Evolutionary conservation across 2,329 filamentous ascomycete genomes (phyloP).

Genomic region (Fusarium udum): DNA sequence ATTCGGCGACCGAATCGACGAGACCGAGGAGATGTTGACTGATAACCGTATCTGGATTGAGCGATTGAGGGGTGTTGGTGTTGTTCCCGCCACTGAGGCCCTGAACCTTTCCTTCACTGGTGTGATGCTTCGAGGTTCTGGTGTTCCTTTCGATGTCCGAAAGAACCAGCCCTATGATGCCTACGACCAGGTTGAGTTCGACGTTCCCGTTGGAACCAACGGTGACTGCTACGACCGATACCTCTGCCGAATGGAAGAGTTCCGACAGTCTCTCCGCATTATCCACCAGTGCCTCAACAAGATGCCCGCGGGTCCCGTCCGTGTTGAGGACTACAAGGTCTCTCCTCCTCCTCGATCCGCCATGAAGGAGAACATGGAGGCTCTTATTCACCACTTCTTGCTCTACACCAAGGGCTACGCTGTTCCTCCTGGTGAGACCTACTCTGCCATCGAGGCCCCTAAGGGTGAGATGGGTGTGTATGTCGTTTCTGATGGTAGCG

Average conservation of each 20-base stretch:
- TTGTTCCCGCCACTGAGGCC: constrained; percentile 91
- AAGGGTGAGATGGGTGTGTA: constrained; percentile 99
- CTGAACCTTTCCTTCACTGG: constrained; percentile 96
- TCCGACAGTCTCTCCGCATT: constrained; percentile 96
- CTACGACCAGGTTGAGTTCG: constrained; percentile 97
- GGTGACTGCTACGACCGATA: constrained; percentile 99
- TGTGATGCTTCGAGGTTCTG: constrained; percentile 97
- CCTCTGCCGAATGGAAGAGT: constrained; percentile 99
- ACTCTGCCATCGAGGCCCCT: constrained; percentile 97
- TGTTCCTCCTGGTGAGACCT: constrained; percentile 96
- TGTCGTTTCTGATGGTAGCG: constrained; percentile 93
- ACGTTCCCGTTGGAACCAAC: constrained; percentile 94
- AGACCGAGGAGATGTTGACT: constrained; percentile 97
- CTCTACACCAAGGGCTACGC: constrained; percentile 98
- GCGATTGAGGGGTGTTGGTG: constrained; percentile 88
- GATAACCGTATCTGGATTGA: constrained; percentile 99
- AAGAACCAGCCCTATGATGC: constrained; percentile 98
- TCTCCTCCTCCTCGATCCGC: constrained; percentile 92
- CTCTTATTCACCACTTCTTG: constrained; percentile 98
- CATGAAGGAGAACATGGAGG: constrained; percentile 99
- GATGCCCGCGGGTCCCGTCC: constrained; percentile 94
- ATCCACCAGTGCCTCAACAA: constrained; percentile 99
- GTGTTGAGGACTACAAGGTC: constrained; percentile 99
- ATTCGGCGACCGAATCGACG: constrained; percentile 97
- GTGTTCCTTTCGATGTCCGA: constrained; percentile 94